Evolutionary conservation across 805 yeast species (phyloP), one percentile per base, ranked within the genome.

Genomic region (Hanseniaspora pseudoguilliermondii): DNA sequence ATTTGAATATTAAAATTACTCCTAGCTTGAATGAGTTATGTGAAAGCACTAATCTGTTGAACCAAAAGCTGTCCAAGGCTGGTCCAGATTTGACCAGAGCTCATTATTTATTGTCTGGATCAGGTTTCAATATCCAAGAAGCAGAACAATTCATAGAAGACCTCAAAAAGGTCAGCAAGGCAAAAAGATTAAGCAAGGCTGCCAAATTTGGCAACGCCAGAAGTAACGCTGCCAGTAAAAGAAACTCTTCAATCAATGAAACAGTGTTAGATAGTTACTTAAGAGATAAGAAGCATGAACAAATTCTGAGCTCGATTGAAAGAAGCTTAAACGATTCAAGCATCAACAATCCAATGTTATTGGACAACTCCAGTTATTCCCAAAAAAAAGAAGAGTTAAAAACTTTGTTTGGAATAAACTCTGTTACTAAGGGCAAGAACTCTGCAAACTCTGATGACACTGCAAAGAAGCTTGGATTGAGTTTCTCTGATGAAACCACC

Each of bases 101-200:
- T 1, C 97, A 93, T 65, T 93, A 93, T 66, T 71, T 93, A 41
- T 72, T 91, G 46, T 96, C 96, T 6, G 86, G 90, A 1, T 84
- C 91, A 64, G 97, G 97, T 1, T 78, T 89, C 53, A 81, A 86
- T 43, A 83, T 91, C 51, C 95, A 87, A 62, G 93, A 87, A 57
- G 81, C 90, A 41, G 89, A 86, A 60, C 70, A 69, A 35, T 83
- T 81, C 49, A 68, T 83, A 57, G 69, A 71, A 42, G 60, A 62
- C 58, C 70, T 67, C 67, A 71, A 44, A 57, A 68, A 55, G 59
- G 57, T 57, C 65, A 53, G 59, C 65, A 56, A 58, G 59, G 57
- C 49, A 60, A 65, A 38, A 73, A 69, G 52, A 61, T 69, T 11
- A 50, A 59, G 60, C 49, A 39, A 57, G 49, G 36, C 38, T 10